Evolutionary conservation across 352 stramenopile species (phyloP), one percentile per base, ranked within the genome.

Genomic region (Phytopythium montanum): DNA sequence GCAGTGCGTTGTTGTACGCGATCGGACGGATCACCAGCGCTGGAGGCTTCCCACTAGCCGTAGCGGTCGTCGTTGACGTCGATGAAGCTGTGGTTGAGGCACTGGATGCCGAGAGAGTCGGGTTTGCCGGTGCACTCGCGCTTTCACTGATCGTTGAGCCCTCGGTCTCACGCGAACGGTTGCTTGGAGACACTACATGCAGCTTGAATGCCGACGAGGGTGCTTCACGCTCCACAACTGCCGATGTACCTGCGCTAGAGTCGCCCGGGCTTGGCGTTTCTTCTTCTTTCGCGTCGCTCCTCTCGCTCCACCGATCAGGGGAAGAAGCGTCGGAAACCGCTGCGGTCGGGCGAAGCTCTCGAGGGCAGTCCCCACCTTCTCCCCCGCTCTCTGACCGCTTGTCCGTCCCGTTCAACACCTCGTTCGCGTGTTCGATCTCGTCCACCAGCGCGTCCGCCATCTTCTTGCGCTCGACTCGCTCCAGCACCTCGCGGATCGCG

Each of bases 21-120:
- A 91, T 87, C 23, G 81, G 79, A 18, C 79, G 75, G 48, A 88
- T 89, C 54, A 88, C 77, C 5, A 91, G 72, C 3, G 76, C 85
- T 18, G 76, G 62, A 13, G 67, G 65, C 41, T 79, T 79, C 28
- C 13, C 51, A 7, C 51, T 44, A 2, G 26, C 18, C 19, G 28
- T 29, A 4, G 21, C 21, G 12, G 21, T 34, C 10, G 38, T 29
- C 1, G 54, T 12, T 9, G 39, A 25, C 1, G 38, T 29, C 5
- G 53, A 39, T n/a, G 36, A 36, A 9, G 53, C 18, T 38, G 60
- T 31, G 36, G 46, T 23, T 64, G 65, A 14, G 41, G 39, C 23
- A 61, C 62, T 56, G 4, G 33, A 8, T 3, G 51, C 9, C 50
- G 57, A 38, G 14, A 45, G 18, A 41, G 48, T 56, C 48, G 42